Evolutionary conservation across 371 early-diverging fungal genomes (phyloP), one percentile per base, ranked within the genome.

Genomic region (Mucor circinelloides): DNA sequence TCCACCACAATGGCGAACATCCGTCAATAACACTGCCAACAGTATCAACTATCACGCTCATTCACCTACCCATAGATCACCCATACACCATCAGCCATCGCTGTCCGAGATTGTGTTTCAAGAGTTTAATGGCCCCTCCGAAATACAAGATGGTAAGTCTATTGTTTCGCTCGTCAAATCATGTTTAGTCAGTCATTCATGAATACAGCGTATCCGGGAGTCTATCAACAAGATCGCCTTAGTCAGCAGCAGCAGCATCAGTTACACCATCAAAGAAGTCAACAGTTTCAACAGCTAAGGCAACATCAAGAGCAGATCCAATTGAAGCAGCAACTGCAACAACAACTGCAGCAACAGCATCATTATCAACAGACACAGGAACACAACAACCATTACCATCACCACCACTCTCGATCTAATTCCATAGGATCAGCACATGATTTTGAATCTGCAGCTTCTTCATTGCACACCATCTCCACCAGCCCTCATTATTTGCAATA

Each of bases 31-130:
- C 19, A 66, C 28, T 19, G 38, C 17, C 23, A 50, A 23, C 21
- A 48, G 21, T 12, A 50, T 50, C 25, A 21, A 50, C 12, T 63
- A 52, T 25, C 50, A 63, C 32, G 54, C 54, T 54, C 52, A 65
- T 31, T 42, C 60, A 36, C 54, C 60, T 12, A 54, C 65, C 21
- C 65, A 64, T 42, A 58, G 71, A 34, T 71, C 71, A 6, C 67
- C 67, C 15, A 40, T 71, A 36, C 59, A 71, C n/a, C 71, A 71
- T 27, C 71, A 67, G 19, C 64, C 64, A 60, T 71, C 71, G 28
- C 27, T 71, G 21, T 66, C 67, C 7, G 71, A 71, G n/a, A 67
- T 71, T 17, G 57, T 67, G 6, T 71, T 60, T 23, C 70, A 70
- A 66, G 63, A 67, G 23, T 71, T 36, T 5, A 67, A 61, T 46